These are phyloP conservation scores for Trichopus zeylanicus DNA, from an alignment of 116 monocot genomes.

Conservation along the genomic window DNA sequence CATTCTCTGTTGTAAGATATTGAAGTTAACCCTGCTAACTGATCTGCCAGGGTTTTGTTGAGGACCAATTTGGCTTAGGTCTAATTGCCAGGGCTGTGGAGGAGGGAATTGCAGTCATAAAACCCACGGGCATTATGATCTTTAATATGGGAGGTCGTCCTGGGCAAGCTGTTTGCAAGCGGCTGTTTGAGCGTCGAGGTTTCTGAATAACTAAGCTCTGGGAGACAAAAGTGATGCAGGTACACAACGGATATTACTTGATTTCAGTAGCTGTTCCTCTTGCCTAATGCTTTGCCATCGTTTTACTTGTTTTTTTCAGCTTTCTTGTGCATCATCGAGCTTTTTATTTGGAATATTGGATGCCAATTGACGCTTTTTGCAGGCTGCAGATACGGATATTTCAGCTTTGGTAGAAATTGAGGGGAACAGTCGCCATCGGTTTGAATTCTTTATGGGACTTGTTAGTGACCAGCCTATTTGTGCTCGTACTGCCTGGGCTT, in stretches of 20 bases:
- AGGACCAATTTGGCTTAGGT: constrained; percentile 94
- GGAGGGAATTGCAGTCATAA: constrained; percentile 92
- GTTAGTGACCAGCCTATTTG: constrained; percentile 90
- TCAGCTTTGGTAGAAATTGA: constrained; percentile 95
- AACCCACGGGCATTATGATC: constrained; percentile 78
- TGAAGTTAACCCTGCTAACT: background rate
- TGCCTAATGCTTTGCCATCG: too few species aligned
- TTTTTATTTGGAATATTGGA: background rate
- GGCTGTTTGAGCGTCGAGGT: constrained; percentile 71
- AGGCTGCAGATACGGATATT: constrained; percentile 98
- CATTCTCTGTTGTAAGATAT: background rate
- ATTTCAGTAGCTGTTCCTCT: background rate
- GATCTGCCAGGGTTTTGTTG: constrained; percentile 58
- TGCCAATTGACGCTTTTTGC: constrained; percentile 8
- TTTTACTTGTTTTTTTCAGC: background rate
- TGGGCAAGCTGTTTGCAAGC: constrained; percentile 83
- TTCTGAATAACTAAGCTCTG: constrained; percentile 64
- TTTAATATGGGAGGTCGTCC: constrained; percentile 97
- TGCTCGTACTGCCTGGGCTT: constrained; percentile 89
- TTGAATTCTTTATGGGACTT: constrained; percentile 98
- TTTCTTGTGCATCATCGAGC: background rate
- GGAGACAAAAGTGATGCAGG: constrained; percentile 88
- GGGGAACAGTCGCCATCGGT: constrained; percentile 81
- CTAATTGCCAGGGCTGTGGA: constrained; percentile 94
- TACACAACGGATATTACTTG: constrained; percentile 5